Evolutionary conservation across 75 land plant genomes (phyloP), one percentile per base, ranked within the genome.

Genomic region (Selaginella tamariscina): DNA sequence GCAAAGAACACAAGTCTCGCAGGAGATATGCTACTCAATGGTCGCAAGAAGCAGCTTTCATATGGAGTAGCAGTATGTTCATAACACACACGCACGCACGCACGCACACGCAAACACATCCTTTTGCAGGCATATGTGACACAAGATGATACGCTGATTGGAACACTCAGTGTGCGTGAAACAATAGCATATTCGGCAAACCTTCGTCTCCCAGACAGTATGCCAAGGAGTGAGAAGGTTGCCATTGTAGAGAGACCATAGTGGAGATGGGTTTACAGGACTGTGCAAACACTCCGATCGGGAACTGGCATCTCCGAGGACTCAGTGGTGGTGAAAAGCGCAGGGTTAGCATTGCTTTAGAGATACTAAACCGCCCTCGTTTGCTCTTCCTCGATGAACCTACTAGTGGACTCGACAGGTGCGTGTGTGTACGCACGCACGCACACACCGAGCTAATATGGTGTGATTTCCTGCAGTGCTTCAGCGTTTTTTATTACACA

Each of bases 11-110:
- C 69, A 2, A 65, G 27, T 21, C 82, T 72, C 23, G 55, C 65
- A 0, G 85, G 85, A 59, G 77, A 79, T n/a, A 74, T 83, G 21
- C 65, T 79, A 0, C 55, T 83, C 64, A 83, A 83, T 27, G 85
- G 85, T 1, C 65, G 77, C 27, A 72, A 65, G 71, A 75, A 79
- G 65, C 28, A 56, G 0, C 70, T 83, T 13, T 72, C 82, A 1
- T 83, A 68, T 31, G 85, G 85, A 1, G 71, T 74, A 26, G 80
- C 82, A 68, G 85, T 83, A 72, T 39, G 49, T 5, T 39, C 11
- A 15, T 39, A 15, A 15, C 5, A 39, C 11, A 39, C 49, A 39
- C 49, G 5, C 15, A 5, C 49, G 5, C 15, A 15, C 15, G 5
- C 49, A 5, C 15, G 11, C 49, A 39, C 5, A 39, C 5, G 49